Evolutionary conservation across 495 filamentous ascomycete species (phyloP), one percentile per base, ranked within the genome.

Genomic region (Trypethelium eluteriae): DNA sequence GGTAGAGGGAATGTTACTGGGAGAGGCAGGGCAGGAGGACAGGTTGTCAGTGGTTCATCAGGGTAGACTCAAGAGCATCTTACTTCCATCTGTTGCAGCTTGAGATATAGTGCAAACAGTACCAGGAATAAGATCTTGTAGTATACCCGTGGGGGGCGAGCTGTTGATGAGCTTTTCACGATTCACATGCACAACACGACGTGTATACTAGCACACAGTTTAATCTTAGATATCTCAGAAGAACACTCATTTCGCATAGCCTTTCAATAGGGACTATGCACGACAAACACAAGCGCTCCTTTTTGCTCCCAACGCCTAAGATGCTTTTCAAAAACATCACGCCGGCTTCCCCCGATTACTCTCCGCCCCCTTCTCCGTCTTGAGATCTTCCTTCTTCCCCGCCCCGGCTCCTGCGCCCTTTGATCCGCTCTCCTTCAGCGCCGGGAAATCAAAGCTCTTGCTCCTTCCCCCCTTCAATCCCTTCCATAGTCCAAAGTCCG

Each of bases 371-470:
- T 75, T 77, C 69, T 69, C 75, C 7, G 72, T 75, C 64, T 66
- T 69, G 65, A 79, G 62, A 63, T 77, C 74, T 62, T 69, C 76
- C 70, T 73, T 74, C 70, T 74, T 73, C 34, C 64, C 62, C 62
- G 32, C 2, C 18, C 61, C 66, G 14, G 49, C 25, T 9, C 12
- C 49, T n/a, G 36, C 62, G 5, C 41, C 63, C 39, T 11, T 32
- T 10, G 18, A 73, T 77, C 82, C 82, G 74, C 76, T 81, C 6
- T 71, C 75, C 81, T 93, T 94, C 70, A 96, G 69, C 11, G 83
- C 80, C 0, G 93, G 93, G 59, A 96, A 84, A 47, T 78, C 79
- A 78, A 97, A 96, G 47, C 73, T 75, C 75, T 84, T 82, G 75
- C 86, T 91, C 68, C 79, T 71, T 35, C 88, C 88, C 25, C 83